Conservation (phyloP, 345 rosid species). For the Syzygium grande region DNA sequence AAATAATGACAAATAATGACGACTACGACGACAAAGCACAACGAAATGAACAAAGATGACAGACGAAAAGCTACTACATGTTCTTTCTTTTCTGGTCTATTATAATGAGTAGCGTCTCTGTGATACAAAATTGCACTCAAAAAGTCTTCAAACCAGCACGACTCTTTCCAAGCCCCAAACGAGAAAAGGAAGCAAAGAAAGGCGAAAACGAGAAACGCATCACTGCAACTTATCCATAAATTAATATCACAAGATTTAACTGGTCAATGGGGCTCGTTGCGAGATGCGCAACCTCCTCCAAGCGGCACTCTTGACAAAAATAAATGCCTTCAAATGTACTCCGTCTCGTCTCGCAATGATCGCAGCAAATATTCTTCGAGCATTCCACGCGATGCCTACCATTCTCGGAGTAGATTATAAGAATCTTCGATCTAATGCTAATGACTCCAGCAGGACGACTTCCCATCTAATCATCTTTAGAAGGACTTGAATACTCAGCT, state of each 20-base stretch:
- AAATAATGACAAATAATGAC: no score
- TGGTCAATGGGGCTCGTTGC: background rate
- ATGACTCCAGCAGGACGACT: background rate
- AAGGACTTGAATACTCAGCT: conserved; percentile 30
- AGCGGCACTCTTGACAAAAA: background rate
- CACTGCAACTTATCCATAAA: background rate
- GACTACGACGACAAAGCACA: background rate
- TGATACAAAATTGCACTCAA: background rate
- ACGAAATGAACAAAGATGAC: background rate
- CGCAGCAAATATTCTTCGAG: background rate
- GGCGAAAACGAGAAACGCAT: background rate
- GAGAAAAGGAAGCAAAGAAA: background rate
- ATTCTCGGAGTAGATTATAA: background rate
- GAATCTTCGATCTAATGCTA: background rate
- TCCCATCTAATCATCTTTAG: conserved; percentile 39
- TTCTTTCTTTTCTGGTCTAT: background rate
- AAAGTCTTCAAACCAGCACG: background rate
- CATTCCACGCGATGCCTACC: background rate
- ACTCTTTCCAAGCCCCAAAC: background rate
- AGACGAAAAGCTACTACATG: background rate
- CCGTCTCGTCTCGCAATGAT: background rate
- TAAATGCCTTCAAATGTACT: background rate
- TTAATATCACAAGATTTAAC: background rate
- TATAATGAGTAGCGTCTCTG: background rate
- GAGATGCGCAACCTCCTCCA: background rate